Percentiles rank a stretch among this genome's conserved stretches.
These are phyloP conservation scores for Leccinum insolens DNA, from an alignment of 1,284 basidiomycete genomes.

Conservation along the genomic window DNA sequence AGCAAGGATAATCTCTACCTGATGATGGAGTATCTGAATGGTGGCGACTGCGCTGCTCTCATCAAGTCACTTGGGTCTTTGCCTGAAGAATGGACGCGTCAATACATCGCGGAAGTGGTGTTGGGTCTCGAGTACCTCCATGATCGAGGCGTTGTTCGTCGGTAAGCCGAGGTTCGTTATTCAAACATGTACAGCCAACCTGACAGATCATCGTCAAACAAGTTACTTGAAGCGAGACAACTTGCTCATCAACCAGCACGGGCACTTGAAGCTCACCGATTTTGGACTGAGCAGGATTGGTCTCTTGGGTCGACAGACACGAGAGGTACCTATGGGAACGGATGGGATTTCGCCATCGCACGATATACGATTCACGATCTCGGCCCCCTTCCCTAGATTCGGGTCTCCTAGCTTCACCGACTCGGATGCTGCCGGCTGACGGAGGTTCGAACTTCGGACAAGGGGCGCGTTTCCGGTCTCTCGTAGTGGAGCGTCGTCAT, in stretches of 20 bases:
- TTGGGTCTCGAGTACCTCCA: constrained; percentile 96
- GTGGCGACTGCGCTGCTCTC: constrained; percentile 95
- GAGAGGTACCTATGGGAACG: constrained; percentile 65
- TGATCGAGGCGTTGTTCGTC: constrained; percentile 93
- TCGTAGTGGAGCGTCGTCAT: constrained; percentile 64
- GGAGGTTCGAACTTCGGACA: constrained; percentile 83
- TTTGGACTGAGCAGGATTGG: constrained; percentile 98
- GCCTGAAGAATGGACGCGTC: constrained; percentile 95
- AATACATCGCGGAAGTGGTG: constrained; percentile 96
- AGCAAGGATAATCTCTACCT: constrained; percentile 98
- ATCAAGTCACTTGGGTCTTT: constrained; percentile 93
- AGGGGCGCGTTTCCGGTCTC: constrained; percentile 55
- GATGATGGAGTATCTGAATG: constrained; percentile 98
- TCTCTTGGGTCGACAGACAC: constrained; percentile 94
- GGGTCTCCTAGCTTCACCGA: constrained; percentile 74
- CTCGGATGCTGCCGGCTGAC: constrained; percentile 55
- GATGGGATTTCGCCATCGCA: constrained; percentile 50
- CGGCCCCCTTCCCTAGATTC: constrained; percentile 84
- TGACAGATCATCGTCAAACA: constrained; percentile 19
- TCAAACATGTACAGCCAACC: neutral
- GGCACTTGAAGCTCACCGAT: constrained; percentile 97
- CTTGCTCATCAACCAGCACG: constrained; percentile 93
- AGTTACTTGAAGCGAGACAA: constrained; percentile 99
- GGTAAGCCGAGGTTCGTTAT: constrained; percentile 56
- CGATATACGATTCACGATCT: constrained; percentile 68